Evolutionary conservation across 2,329 filamentous ascomycete genomes (phyloP).

Genomic region (Colletotrichum acutatum): DNA sequence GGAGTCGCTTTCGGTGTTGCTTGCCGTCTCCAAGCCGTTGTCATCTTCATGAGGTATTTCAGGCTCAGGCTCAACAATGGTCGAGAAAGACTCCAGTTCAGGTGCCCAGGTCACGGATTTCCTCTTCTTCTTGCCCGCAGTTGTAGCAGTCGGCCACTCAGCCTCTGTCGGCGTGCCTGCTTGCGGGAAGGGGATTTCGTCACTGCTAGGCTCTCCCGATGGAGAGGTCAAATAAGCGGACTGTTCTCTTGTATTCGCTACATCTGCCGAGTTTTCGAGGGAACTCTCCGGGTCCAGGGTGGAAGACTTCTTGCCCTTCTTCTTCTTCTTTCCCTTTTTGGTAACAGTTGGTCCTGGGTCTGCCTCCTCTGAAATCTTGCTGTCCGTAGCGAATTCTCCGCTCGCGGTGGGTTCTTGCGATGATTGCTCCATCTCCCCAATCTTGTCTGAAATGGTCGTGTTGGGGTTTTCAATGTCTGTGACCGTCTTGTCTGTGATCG

Average conservation of each 20-base stretch:
- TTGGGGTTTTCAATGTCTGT: slow-evolving; percentile 13
- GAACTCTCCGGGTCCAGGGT: slow-evolving; percentile 34
- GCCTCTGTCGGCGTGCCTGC: slow-evolving; percentile 24
- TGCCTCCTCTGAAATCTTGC: slow-evolving; percentile 29
- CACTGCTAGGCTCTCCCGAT: slow-evolving; percentile 32
- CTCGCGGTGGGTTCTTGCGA: slow-evolving; percentile 20
- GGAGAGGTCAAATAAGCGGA: slow-evolving; percentile 34
- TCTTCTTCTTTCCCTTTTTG: slow-evolving; percentile 50
- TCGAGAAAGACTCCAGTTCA: slow-evolving; percentile 19
- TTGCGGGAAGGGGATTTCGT: slow-evolving; percentile 23
- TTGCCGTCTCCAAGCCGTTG: background rate
- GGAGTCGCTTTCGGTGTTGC: background rate
- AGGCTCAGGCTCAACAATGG: background rate
- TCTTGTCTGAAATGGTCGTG: slow-evolving; percentile 20
- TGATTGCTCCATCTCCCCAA: slow-evolving; percentile 25
- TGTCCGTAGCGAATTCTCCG: slow-evolving; percentile 32
- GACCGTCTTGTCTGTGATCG: background rate
- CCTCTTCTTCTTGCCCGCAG: slow-evolving; percentile 19
- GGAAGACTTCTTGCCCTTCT: slow-evolving; percentile 46
- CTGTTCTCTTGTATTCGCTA: slow-evolving; percentile 36
- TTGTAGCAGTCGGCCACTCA: slow-evolving; percentile 14
- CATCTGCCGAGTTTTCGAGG: slow-evolving; percentile 33
- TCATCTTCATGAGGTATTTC: background rate
- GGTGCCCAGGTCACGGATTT: slow-evolving; percentile 35
- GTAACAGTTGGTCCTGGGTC: slow-evolving; percentile 41